These are phyloP conservation scores for Chrysoporthe austroafricana DNA, from an alignment of 2,329 filamentous ascomycete species.

Conservation along the genomic window DNA sequence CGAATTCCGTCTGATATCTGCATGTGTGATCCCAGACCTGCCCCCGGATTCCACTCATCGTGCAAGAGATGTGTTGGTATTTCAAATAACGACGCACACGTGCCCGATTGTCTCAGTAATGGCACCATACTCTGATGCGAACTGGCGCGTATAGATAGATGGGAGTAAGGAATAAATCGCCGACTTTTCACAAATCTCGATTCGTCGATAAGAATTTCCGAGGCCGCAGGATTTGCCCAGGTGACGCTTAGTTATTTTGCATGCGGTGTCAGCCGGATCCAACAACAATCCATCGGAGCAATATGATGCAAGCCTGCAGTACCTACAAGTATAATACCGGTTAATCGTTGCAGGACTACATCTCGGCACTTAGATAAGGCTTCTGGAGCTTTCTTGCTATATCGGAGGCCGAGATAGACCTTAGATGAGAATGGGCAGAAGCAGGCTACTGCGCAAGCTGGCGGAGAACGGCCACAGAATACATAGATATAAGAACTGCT, in stretches of 20 bases:
- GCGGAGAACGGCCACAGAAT: not conserved
- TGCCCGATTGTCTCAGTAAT: not conserved
- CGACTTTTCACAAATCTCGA: not conserved
- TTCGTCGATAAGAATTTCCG: not conserved
- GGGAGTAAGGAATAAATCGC: not conserved
- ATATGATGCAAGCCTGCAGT: constrained; percentile 2
- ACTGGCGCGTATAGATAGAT: not conserved
- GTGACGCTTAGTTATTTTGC: not conserved
- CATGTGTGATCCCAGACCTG: not conserved
- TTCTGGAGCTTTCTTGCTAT: not conserved
- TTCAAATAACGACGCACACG: not conserved
- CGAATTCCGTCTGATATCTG: not conserved
- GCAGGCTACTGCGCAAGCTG: not conserved
- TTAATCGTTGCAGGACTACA: not conserved
- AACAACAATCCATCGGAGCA: not conserved
- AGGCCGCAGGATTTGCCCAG: not conserved
- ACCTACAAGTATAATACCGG: not conserved
- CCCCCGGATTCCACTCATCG: not conserved
- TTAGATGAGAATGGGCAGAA: not conserved
- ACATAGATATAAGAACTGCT: not conserved
- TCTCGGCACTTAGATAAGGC: not conserved
- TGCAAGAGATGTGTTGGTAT: not conserved
- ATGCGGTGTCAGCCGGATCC: not conserved
- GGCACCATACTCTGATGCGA: not conserved
- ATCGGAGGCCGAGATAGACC: not conserved